Percentiles rank a stretch among this genome's conserved stretches.
These are phyloP conservation scores for Daldinia vernicosa DNA, from an alignment of 495 filamentous ascomycete genomes.

Conservation along the genomic window DNA sequence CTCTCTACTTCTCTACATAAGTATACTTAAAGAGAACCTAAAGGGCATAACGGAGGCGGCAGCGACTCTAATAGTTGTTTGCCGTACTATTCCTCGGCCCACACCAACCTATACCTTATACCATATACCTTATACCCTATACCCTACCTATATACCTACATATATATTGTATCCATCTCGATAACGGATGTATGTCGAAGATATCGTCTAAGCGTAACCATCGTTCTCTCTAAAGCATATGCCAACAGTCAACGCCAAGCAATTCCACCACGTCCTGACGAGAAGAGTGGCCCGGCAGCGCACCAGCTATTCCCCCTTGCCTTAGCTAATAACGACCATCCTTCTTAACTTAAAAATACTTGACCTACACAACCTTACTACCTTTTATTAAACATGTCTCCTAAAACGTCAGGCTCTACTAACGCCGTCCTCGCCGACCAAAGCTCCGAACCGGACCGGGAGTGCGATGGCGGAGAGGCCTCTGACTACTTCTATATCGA, in stretches of 20 bases:
- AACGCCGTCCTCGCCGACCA: conserved; percentile 3
- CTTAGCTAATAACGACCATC: not conserved
- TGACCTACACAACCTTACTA: not conserved
- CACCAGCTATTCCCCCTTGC: not conserved
- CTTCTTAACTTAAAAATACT: not conserved
- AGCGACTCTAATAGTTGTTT: not conserved
- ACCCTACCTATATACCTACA: not conserved
- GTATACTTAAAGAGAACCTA: not conserved
- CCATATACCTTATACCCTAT: not conserved
- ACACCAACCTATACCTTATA: not conserved
- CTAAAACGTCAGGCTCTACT: not conserved
- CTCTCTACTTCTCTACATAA: not conserved
- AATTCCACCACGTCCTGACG: too few species aligned
- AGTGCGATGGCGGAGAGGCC: not conserved
- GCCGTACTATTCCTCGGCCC: not conserved
- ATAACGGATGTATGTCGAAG: not conserved
- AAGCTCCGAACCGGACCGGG: conserved; percentile 8
- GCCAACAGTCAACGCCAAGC: too few species aligned
- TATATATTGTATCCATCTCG: conserved; percentile 6
- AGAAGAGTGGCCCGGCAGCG: too few species aligned
- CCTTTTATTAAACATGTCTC: conserved; percentile 14
- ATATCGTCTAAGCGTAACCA: not conserved
- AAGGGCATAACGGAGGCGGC: not conserved
- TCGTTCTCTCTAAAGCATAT: not conserved
- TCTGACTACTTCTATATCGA: conserved; percentile 4